Evolutionary conservation across 2,329 filamentous ascomycete species (phyloP), one percentile per base, ranked within the genome.

Genomic region (Juglanconis sp.): DNA sequence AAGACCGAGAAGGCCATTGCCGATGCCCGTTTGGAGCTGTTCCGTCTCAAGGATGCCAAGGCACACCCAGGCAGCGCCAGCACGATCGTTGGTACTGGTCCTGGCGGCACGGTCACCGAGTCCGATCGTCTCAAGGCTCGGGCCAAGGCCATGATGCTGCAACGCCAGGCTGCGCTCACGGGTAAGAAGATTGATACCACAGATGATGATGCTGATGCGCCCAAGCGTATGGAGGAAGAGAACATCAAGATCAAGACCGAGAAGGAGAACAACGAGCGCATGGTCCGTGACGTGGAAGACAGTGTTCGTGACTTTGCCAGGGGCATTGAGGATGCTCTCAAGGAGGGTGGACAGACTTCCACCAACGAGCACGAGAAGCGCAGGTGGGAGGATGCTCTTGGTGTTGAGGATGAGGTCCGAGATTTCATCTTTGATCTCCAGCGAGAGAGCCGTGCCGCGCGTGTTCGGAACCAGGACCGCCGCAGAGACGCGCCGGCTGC

Each of bases 341-440:
- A 95, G 71, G 91, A 96, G 59, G 90, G 88, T 47, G 84, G 81
- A 47, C 85, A 89, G 63, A 90, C 88, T 67, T 88, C 87, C 44
- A 86, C 87, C 3, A 91, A 87, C 64, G 92, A 97, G 74, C 93
- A 97, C 71, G 95, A 99, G 78, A 88, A 86, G 68, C 87, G 95
- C 63, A 86, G 95, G 63, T 99, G 95, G 95, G 92, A 99, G 68
- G 95, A 99, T 74, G 95, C 87, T 9, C 82, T 99, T 42, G 95
- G 95, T 34, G 95, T 99, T 34, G 95, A 99, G 71, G 94, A 99
- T 69, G 92, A 96, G 69, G 90, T 98, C 63, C 91, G 92, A 69
- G 95, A 99, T 70, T 98, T 99, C 74, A 99, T 99, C 72, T 98
- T 95, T 71, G 95, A 98, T 67, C 79, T 99, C 56, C 93, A 97